A percentile compares a stretch with the other conserved stretches of the same genome.
phyloP scores from a whole-genome alignment of 768 basidiomycete genomes.

The Mycena leptocephala region DNA sequence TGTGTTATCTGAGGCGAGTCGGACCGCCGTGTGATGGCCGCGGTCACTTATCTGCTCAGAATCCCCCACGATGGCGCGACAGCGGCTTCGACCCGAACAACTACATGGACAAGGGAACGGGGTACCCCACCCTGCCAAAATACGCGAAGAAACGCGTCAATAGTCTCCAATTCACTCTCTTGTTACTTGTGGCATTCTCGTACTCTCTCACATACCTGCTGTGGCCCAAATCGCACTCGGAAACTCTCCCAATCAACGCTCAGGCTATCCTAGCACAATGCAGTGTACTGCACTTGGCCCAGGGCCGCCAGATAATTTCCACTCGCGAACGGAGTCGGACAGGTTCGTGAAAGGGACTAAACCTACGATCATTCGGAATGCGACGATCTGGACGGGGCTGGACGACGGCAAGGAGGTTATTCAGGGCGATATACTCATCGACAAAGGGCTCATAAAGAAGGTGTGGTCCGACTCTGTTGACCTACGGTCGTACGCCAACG shows the following conservation, averaged over 20 bases:
- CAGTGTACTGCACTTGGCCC: slow-evolving; percentile 24
- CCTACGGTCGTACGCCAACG: slow-evolving; percentile 17
- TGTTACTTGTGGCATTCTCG: not conserved
- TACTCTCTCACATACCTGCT: slow-evolving; percentile 18
- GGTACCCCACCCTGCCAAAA: not conserved
- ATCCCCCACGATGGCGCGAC: not conserved
- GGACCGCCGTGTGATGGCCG: not conserved
- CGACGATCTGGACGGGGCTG: slow-evolving; percentile 85
- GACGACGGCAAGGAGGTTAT: slow-evolving; percentile 71
- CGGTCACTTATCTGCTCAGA: not conserved
- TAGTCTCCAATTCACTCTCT: not conserved
- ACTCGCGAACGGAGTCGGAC: slow-evolving; percentile 64
- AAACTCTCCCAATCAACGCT: slow-evolving; percentile 18
- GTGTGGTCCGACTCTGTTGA: slow-evolving; percentile 66
- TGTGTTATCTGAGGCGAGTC: not conserved
- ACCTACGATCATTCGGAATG: slow-evolving; percentile 74
- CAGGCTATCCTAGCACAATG: slow-evolving; percentile 18
- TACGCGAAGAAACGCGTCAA: slow-evolving; percentile 17
- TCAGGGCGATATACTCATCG: slow-evolving; percentile 73
- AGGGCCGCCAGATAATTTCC: slow-evolving; percentile 49
- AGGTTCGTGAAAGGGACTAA: slow-evolving; percentile 69
- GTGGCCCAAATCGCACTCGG: slow-evolving; percentile 41
- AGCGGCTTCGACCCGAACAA: not conserved
- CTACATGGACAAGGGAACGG: slow-evolving; percentile 17
- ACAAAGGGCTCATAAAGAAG: slow-evolving; percentile 73